A percentile compares a stretch with the other conserved stretches of the same genome.
Conservation (phyloP, 1,139 yeast genomes). For the Blastobotrys petasosporus region DNA sequence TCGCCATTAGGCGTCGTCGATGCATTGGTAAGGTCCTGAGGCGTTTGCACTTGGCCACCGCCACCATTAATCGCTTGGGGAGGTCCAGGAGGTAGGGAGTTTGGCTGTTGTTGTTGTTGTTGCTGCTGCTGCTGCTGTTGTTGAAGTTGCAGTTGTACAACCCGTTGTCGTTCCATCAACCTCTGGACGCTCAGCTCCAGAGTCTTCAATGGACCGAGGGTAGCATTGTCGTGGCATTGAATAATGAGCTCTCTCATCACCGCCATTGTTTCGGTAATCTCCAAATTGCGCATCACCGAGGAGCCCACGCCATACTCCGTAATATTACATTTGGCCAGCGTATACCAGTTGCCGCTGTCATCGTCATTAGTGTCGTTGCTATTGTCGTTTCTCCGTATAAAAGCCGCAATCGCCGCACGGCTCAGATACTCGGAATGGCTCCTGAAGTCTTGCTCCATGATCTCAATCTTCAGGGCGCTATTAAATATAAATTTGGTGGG, state of each 20-base stretch:
- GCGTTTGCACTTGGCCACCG: background rate
- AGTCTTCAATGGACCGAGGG: constrained; percentile 53
- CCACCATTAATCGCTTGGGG: background rate
- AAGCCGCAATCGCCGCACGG: constrained; percentile 20
- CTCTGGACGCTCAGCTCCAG: constrained; percentile 38
- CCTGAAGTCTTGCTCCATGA: constrained; percentile 56
- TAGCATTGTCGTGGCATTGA: constrained; percentile 42
- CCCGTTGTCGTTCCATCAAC: constrained; percentile 31
- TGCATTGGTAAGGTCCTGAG: constrained; percentile 1
- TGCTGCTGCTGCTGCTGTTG: constrained; percentile 7
- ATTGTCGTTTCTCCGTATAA: constrained; percentile 16
- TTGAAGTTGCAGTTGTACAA: constrained; percentile 11
- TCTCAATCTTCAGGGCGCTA: constrained; percentile 58
- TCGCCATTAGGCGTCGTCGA: constrained; percentile 12
- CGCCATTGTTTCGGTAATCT: constrained; percentile 72
- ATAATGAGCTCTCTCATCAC: constrained; percentile 59
- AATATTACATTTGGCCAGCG: constrained; percentile 23
- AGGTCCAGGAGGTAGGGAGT: background rate
- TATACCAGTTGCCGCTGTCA: constrained; percentile 16
- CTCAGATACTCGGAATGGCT: constrained; percentile 34
- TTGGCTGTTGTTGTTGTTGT: constrained; percentile 1
- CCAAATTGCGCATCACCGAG: constrained; percentile 60
- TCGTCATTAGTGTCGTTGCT: constrained; percentile 9
- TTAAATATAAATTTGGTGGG: constrained; percentile 56
- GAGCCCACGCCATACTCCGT: constrained; percentile 59